Base-by-base conservation (phyloP, 2,329 filamentous ascomycete species). In the Fusarium sp. region DNA sequence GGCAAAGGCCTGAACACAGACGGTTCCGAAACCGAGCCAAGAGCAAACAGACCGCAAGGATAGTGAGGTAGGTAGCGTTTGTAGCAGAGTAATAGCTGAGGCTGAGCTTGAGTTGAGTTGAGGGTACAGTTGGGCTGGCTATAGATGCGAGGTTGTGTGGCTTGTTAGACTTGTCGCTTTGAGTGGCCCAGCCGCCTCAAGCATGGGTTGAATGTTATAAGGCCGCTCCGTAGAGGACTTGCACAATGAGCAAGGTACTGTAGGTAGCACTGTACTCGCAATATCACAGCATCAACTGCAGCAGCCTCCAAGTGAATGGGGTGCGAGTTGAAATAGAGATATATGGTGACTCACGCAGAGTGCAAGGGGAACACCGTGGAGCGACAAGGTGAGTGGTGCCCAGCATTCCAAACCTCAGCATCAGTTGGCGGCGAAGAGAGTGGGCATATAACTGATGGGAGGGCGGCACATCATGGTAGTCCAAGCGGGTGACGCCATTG, bases 281-380 rank as follows among this genome's bases (percentile, higher is more conserved):
- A 69, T 63, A 68, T 68, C 68, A 78, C 66, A 60, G 64, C 66
- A 60, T 71, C 63, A 52, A 67, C 51, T 56, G 57, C 55, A 57
- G 56, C 69, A 70, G 55, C 74, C 69, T 39, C 77, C 77, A 80
- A 79, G 62, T 74, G 67, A 79, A 77, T 79, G 78, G 75, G 72
- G 68, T 70, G 65, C 70, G 63, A 49, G 60, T 62, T 63, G 58
- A 67, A 54, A 52, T 49, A 52, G 59, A 72, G 67, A 75, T 76
- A 76, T 75, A 76, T 70, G 67, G 72, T 79, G 77, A 79, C 70
- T 79, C 77, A 73, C 64, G 45, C 65, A 75, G 54, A 71, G 62
- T 42, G 68, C 75, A 77, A 77, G 75, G 77, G 75, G 74, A 74
- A 78, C 77, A 77, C 76, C 74, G 28, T 63, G 71, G 73, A 79